A percentile compares a stretch with the other conserved stretches of the same genome.
Evolutionary conservation across 2,329 filamentous ascomycete species (phyloP).

Genomic region (Calonectria pteridis): DNA sequence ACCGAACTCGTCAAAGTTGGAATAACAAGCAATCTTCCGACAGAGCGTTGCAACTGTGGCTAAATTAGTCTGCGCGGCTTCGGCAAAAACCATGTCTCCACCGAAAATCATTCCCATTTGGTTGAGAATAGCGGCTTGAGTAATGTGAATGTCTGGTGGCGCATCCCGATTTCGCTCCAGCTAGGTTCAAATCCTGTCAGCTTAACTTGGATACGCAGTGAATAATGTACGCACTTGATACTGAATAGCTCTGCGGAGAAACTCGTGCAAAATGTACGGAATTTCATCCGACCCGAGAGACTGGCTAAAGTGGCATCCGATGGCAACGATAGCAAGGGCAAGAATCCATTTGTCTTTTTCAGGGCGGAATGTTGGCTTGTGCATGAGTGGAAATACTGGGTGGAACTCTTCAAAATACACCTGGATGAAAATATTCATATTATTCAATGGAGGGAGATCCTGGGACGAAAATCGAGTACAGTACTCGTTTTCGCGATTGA

Average conservation of each 20-base stretch:
- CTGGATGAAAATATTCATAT: not conserved
- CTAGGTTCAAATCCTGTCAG: not conserved
- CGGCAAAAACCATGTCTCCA: not conserved
- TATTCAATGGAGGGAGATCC: not conserved
- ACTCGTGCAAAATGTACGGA: not conserved
- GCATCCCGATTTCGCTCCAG: not conserved
- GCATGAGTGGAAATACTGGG: not conserved
- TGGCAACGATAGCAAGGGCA: not conserved
- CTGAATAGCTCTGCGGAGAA: not conserved
- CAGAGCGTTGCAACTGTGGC: not conserved
- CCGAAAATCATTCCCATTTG: not conserved
- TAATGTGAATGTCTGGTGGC: not conserved
- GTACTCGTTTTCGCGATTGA: not conserved
- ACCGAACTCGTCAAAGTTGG: not conserved
- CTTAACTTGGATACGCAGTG: no score
- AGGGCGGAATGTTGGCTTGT: not conserved
- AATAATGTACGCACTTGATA: not conserved
- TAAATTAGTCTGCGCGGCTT: not conserved
- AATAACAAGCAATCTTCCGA: not conserved
- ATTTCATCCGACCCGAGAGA: not conserved
- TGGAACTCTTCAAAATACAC: slow-evolving; percentile 1
- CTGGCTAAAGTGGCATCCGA: not conserved
- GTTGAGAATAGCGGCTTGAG: not conserved
- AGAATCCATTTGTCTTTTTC: not conserved
- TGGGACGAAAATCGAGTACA: not conserved